phyloP scores from a whole-genome alignment of 148 eudicot genomes.

The Silene latifolia region DNA sequence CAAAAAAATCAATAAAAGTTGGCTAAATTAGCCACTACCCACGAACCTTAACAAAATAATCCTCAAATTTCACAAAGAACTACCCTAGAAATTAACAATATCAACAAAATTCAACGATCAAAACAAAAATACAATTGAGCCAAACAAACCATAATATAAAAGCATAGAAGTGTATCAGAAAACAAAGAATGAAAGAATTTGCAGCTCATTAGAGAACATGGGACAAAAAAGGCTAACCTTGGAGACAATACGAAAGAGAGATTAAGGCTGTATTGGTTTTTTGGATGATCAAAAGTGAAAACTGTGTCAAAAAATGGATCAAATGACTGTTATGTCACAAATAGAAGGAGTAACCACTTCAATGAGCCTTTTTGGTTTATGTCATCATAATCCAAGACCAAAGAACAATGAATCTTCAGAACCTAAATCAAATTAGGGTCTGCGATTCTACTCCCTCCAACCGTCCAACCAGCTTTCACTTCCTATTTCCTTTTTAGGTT shows the following conservation, averaged over 20 bases:
- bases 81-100: background rate
- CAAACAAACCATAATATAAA: too few species aligned
- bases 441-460: too few species aligned
- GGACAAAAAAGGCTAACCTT: background rate
- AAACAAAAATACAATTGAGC: background rate
- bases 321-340: background rate
- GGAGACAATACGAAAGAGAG: background rate
- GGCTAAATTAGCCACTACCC: background rate
- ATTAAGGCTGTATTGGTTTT: too few species aligned
- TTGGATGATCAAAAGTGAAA: background rate
- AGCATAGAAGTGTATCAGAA: too few species aligned
- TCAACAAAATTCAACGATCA: background rate
- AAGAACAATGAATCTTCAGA: background rate
- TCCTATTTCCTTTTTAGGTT: too few species aligned
- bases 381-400: background rate
- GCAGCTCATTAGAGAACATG: background rate
- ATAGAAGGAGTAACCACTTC: background rate
- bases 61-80: background rate
- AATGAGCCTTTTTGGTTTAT: too few species aligned
- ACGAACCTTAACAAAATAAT: background rate
- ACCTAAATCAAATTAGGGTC: too few species aligned
- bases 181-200: background rate
- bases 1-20: background rate
- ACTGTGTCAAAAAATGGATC: background rate
- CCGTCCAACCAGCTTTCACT: too few species aligned